These are phyloP conservation scores for Perkinsela sp. DNA, from an alignment of 208 protist genomes.

Conservation along the genomic window DNA sequence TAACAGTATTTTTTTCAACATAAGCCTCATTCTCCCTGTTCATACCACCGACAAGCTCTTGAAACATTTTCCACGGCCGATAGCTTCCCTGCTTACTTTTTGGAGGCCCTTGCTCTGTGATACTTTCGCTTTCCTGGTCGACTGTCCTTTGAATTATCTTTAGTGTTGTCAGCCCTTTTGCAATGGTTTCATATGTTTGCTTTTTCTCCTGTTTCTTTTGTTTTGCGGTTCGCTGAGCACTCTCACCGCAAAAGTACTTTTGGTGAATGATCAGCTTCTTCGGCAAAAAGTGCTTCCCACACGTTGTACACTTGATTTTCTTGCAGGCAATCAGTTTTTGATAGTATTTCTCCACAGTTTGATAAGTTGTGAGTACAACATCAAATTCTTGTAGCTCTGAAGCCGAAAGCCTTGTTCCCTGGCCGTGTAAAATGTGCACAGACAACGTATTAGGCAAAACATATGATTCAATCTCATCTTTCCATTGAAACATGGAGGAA, in stretches of 20 bases:
- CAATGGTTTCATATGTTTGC: slow-evolving; percentile 32
- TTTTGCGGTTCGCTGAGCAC: slow-evolving; percentile 37
- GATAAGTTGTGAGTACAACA: slow-evolving; percentile 76
- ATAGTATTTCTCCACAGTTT: slow-evolving; percentile 63
- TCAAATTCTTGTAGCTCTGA: slow-evolving; percentile 47
- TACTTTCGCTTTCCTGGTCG: background rate
- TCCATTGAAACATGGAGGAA: slow-evolving; percentile 70
- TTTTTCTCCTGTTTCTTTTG: slow-evolving; percentile 44
- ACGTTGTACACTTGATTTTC: slow-evolving; percentile 64
- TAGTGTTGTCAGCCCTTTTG: slow-evolving; percentile 36
- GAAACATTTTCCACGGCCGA: background rate
- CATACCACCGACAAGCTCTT: slow-evolving; percentile 2
- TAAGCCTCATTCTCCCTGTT: slow-evolving; percentile 9
- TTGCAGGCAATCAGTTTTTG: slow-evolving; percentile 29
- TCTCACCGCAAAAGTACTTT: slow-evolving; percentile 71
- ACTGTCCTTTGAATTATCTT: slow-evolving; percentile 25
- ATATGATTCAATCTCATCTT: slow-evolving; percentile 46
- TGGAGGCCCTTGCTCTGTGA: slow-evolving; percentile 1
- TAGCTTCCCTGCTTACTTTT: background rate
- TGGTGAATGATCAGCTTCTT: slow-evolving; percentile 59
- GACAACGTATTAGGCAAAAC: slow-evolving; percentile 20
- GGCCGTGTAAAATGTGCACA: slow-evolving; percentile 41
- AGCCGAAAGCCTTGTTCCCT: slow-evolving; percentile 10
- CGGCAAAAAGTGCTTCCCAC: slow-evolving; percentile 43
- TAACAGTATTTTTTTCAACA: background rate